Percentiles rank a stretch among this genome's conserved stretches.
These are phyloP conservation scores for Cairneyella variabilis DNA, from an alignment of 495 filamentous ascomycete species.

Conservation along the genomic window DNA sequence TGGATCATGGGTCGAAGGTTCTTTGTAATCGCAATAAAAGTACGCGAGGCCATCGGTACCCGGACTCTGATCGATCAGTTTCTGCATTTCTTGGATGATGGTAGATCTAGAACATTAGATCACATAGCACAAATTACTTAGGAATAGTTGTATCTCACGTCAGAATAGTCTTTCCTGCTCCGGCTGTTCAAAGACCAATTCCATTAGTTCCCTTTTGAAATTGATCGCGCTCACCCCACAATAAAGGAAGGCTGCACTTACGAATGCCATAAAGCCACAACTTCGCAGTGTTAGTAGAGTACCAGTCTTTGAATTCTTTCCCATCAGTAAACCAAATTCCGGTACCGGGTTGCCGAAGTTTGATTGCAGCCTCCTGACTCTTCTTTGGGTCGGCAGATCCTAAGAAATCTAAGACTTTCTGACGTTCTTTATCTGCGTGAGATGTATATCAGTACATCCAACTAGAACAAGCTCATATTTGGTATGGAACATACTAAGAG, in stretches of 20 bases:
- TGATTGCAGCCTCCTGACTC: not conserved
- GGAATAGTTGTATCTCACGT: too few relatives aligned
- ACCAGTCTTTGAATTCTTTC: slow-evolving; percentile 1
- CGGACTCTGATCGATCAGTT: not conserved
- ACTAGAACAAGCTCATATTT: too few relatives aligned
- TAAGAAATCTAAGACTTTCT: not conserved
- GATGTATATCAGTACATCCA: too few relatives aligned
- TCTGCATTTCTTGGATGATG: slow-evolving; percentile 19
- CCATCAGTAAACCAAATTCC: slow-evolving; percentile 11
- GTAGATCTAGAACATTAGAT: slow-evolving; percentile 1
- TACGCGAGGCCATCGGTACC: slow-evolving; percentile 27
- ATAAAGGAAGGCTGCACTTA: too few relatives aligned
- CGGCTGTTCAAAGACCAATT: not conserved
- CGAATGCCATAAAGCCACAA: slow-evolving; percentile 7
- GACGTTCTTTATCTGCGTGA: not conserved
- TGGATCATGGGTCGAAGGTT: slow-evolving; percentile 24
- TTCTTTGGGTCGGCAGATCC: not conserved
- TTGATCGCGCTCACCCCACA: too few relatives aligned
- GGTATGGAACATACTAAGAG: too few relatives aligned
- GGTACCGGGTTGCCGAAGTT: slow-evolving; percentile 4
- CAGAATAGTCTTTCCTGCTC: slow-evolving; percentile 8
- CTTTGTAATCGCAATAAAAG: slow-evolving; percentile 41
- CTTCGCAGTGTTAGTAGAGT: not conserved
- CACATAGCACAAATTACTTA: too few relatives aligned
- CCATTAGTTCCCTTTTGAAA: not conserved